These are phyloP conservation scores for Funneliformis geosporum DNA, from an alignment of 192 early-diverging fungal species.

Conservation along the genomic window DNA sequence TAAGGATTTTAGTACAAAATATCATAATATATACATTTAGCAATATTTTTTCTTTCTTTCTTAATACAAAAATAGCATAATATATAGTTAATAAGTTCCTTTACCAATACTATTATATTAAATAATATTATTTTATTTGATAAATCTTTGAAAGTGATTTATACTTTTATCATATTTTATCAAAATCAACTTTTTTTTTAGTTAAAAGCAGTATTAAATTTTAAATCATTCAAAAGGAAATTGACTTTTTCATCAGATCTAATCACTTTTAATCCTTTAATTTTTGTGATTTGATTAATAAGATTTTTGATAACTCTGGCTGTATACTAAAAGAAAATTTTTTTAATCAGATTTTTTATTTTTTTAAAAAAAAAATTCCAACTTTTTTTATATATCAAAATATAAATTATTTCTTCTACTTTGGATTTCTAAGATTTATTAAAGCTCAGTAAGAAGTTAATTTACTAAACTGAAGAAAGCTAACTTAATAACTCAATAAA, in stretches of 20 bases:
- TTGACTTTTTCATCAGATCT: slow-evolving; percentile 84
- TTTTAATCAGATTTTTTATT: not conserved
- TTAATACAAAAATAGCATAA: too few species aligned
- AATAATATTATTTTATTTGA: too few species aligned
- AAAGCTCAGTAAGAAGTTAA: slow-evolving; percentile 45
- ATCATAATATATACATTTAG: too few species aligned
- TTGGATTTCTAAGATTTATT: slow-evolving; percentile 65
- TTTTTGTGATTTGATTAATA: slow-evolving; percentile 79
- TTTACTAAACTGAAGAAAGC: slow-evolving; percentile 23
- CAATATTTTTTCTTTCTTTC: too few species aligned
- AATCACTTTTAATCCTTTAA: slow-evolving; percentile 76
- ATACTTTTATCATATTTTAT: slow-evolving; percentile 27
- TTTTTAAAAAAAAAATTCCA: slow-evolving; percentile 44
- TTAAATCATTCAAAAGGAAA: slow-evolving; percentile 62
- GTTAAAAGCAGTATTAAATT: slow-evolving; percentile 88
- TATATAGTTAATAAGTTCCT: too few species aligned
- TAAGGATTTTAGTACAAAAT: too few species aligned
- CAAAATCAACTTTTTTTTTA: slow-evolving; percentile 76
- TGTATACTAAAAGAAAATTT: slow-evolving; percentile 50
- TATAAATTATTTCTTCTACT: too few species aligned
- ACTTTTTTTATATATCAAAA: too few species aligned
- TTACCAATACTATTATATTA: too few species aligned
- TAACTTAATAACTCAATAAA: slow-evolving; percentile 5
- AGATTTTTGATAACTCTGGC: slow-evolving; percentile 75
- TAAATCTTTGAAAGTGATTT: too few species aligned